Percentiles rank a stretch among this genome's conserved stretches.
These are phyloP conservation scores for Helicostylum pulchrum DNA, from an alignment of 192 early-diverging fungal species.

Conservation along the genomic window DNA sequence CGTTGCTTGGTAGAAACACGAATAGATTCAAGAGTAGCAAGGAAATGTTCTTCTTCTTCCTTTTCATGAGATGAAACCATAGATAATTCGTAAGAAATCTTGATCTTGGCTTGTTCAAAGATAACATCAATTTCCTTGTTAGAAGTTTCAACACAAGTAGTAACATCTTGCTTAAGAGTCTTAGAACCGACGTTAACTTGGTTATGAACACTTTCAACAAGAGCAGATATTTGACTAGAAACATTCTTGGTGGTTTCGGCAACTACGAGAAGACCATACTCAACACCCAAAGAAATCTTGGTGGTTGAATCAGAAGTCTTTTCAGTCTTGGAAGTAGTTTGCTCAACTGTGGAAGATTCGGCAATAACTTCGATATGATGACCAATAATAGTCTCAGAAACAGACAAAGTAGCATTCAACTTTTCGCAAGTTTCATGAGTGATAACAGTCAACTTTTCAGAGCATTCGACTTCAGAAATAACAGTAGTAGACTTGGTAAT, in stretches of 20 bases:
- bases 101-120: conserved; percentile 15
- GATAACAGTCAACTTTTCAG: conserved; percentile 2
- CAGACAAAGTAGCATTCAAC: conserved; percentile 1
- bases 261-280: conserved; percentile 13
- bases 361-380: conserved; percentile 17
- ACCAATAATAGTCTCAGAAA: conserved; percentile 13
- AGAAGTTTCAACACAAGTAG: background rate
- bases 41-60: conserved; percentile 7
- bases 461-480: background rate
- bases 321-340: background rate
- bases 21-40: conserved; percentile 6
- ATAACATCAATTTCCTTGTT: conserved; percentile 3
- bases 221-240: background rate
- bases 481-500: background rate
- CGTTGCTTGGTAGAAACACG: conserved; percentile 11
- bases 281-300: conserved; percentile 9
- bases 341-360: background rate
- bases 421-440: conserved; percentile 1
- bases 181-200: background rate
- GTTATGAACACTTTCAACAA: conserved; percentile 9
- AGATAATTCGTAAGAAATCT: conserved; percentile 4
- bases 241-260: conserved; percentile 13
- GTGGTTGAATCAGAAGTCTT: background rate
- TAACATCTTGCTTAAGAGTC: conserved; percentile 6
- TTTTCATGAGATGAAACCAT: conserved; percentile 13